Evolutionary conservation across 2,329 filamentous ascomycete genomes (phyloP), one percentile per base, ranked within the genome.

Genomic region (Aureobasidium melanogenum): DNA sequence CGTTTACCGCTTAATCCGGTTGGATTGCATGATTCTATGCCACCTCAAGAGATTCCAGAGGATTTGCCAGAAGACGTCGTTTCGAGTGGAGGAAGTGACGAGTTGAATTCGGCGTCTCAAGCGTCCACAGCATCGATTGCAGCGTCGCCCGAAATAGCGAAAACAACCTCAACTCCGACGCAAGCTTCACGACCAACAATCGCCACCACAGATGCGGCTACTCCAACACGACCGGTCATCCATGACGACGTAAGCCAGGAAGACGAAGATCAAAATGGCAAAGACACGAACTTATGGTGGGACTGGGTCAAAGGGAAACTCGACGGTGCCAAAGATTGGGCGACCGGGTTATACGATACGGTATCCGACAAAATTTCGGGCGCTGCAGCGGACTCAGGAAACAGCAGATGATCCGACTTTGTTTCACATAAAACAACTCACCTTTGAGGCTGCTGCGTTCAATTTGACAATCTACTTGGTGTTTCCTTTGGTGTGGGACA

Each of bases 1-100:
- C 81, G 86, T 12, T 80, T 93, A 14, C 89, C 89, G 0, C 75
- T 93, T 26, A 80, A 80, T 62, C 79, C 86, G 0, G 70, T 84
- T 14, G 88, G 87, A 5, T 70, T 83, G 1, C 88, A 92, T 64
- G 66, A 67, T 14, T 26, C 28, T 47, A 50, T 62, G 34, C 64
- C 56, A 26, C 61, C 63, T 15, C 43, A 44, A 14, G 62, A 67
- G 10, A 50, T 66, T 22, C 64, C 64, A 2, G 66, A 69, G 22
- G 68, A 70, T 50, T 61, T 64, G 38, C 38, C 50, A 26, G 59
- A 38, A n/a, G 48, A 54, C 34, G 3, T 2, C 10, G 2, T 24
- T 24, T 24, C 39, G 14, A 24, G 19, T 14, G n/a, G 5, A 39
- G 15, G 12, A 14, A 28, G 28, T 28, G 28, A 28, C 12, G 24